Conservation (phyloP, 2,329 filamentous ascomycete species). For the Penicillium aurantiogriseum region DNA sequence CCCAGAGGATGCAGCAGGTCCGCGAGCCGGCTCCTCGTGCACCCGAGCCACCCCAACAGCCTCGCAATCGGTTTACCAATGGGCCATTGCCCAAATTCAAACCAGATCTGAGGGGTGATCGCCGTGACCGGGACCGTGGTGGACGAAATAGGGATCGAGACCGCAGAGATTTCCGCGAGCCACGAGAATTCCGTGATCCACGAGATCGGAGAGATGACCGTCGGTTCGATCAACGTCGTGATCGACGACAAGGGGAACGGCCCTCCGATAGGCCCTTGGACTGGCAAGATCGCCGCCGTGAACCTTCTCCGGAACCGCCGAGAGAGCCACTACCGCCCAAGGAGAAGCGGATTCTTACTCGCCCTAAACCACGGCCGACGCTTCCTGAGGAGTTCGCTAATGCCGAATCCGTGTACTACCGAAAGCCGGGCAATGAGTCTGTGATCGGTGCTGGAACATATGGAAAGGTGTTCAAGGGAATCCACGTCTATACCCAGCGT, state of each 20-base stretch:
- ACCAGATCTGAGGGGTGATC: slow-evolving; percentile 42
- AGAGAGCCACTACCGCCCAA: slow-evolving; percentile 52
- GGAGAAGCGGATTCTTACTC: slow-evolving; percentile 67
- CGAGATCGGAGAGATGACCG: slow-evolving; percentile 40
- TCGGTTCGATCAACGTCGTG: slow-evolving; percentile 42
- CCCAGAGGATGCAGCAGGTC: slow-evolving; percentile 48
- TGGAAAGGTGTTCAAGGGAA: slow-evolving; percentile 92
- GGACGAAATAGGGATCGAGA: slow-evolving; percentile 38
- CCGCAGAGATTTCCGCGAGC: slow-evolving; percentile 35
- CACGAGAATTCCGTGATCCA: slow-evolving; percentile 32
- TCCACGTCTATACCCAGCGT: slow-evolving; percentile 71
- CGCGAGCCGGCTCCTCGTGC: slow-evolving; percentile 40
- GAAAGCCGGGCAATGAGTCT: slow-evolving; percentile 96
- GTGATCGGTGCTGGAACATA: slow-evolving; percentile 95
- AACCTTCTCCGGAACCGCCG: slow-evolving; percentile 45
- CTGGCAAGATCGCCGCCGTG: slow-evolving; percentile 49
- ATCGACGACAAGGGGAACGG: slow-evolving; percentile 34
- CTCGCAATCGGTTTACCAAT: slow-evolving; percentile 41
- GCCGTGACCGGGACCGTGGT: slow-evolving; percentile 45
- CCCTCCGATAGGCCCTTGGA: slow-evolving; percentile 30
- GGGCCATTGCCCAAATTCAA: slow-evolving; percentile 41
- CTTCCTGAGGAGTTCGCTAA: slow-evolving; percentile 69
- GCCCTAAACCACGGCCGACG: slow-evolving; percentile 68
- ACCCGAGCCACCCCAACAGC: slow-evolving; percentile 29
- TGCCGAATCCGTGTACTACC: slow-evolving; percentile 88